A percentile compares a stretch with the other conserved stretches of the same genome.
Evolutionary conservation across 2,329 filamentous ascomycete genomes (phyloP).

Genomic region (Malbranchea zuffiana): DNA sequence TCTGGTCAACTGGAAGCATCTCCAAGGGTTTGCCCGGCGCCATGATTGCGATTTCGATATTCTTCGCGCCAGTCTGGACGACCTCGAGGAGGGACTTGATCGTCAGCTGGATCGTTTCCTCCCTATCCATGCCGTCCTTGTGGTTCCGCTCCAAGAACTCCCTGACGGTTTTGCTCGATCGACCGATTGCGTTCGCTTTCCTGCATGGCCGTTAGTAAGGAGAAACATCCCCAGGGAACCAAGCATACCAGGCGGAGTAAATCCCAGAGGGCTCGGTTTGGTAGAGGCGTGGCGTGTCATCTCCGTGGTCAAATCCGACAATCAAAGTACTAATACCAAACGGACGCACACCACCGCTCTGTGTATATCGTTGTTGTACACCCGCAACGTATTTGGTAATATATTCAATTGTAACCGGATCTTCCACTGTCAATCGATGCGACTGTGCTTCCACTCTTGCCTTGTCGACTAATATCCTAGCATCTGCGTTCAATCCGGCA

Average conservation of each 20-base stretch:
- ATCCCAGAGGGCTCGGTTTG: conserved; percentile 99
- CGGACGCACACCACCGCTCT: conserved; percentile 95
- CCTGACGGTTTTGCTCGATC: conserved; percentile 96
- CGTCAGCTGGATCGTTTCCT: conserved; percentile 89
- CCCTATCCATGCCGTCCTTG: conserved; percentile 93
- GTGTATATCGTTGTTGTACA: conserved; percentile 97
- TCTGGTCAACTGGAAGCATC: conserved; percentile 90
- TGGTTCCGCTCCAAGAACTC: conserved; percentile 99
- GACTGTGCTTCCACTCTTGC: conserved; percentile 94
- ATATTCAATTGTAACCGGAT: conserved; percentile 96
- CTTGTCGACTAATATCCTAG: conserved; percentile 96
- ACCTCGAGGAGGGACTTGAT: conserved; percentile 98
- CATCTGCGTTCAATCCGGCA: conserved; percentile 93
- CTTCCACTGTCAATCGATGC: conserved; percentile 91
- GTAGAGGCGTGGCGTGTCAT: conserved; percentile 79
- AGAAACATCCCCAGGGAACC: conserved; percentile 1
- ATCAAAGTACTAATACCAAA: conserved; percentile 97
- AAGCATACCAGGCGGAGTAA: conserved; percentile 85
- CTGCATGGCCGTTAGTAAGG: conserved; percentile 38
- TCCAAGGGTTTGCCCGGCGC: conserved; percentile 82
- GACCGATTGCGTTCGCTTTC: conserved; percentile 98
- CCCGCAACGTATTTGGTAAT: conserved; percentile 98
- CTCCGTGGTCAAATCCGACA: conserved; percentile 94
- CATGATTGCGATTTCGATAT: conserved; percentile 99
- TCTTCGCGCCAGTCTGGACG: conserved; percentile 97